Evolutionary conservation across 345 rosid species (phyloP), one percentile per base, ranked within the genome.

Genomic region (Cardamine resedifolia): DNA sequence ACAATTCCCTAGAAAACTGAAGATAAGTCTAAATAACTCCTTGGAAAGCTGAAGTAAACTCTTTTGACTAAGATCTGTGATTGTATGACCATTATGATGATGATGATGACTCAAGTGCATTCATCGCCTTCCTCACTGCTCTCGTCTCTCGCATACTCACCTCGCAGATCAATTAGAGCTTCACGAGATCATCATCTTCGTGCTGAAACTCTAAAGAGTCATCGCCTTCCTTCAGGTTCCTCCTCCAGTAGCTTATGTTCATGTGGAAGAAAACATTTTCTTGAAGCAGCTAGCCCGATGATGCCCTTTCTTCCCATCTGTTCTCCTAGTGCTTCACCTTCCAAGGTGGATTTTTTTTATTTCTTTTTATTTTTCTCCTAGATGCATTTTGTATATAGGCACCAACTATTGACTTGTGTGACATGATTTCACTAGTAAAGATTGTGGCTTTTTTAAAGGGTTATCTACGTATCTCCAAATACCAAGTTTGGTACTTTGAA

Each of bases 231-330:
- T 33, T 50, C 53, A 58, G 53, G 53, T 30, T 64, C 44, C 24
- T 64, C 50, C 16, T 44, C 51, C 72, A 74, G 1, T 20, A 51
- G 67, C 14, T 65, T 62, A 38, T 82, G 87, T 71, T 64, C 75
- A 4, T 86, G 88, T 30, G 77, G 85, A 50, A 80, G 85, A 72
- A 82, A 83, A 58, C 87, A 74, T 66, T 82, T 85, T 26, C 69
- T 85, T 52, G 69, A 62, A 47, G 71, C 74, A 77, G 77, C 74
- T 28, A 81, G 72, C 19, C 70, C 79, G 2, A 28, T 31, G 7
- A 23, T 79, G 24, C 81, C 82, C 49, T 64, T 85, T 7, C 72
- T 83, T 70, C 85, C 90, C 21, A 30, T 74, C 7, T 55, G 20
- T 23, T 72, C 67, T 43, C 33, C 63, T 30, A 53, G 20, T 15